phyloP scores from a whole-genome alignment of 2,329 filamentous ascomycete genomes.

The Aspergillus clavatus region DNA sequence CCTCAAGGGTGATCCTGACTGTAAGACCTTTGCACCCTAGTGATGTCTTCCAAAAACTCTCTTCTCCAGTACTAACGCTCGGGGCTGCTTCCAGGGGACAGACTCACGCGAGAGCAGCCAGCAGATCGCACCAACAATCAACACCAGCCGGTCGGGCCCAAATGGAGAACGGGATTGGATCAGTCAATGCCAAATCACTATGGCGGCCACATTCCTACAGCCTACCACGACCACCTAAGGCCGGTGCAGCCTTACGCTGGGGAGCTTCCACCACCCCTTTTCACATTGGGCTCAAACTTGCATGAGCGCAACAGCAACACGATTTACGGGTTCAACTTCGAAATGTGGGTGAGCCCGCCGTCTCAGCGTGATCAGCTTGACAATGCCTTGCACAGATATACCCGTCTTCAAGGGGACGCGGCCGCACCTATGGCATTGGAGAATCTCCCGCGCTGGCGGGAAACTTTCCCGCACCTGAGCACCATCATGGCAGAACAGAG shows the following conservation, averaged over 20 bases:
- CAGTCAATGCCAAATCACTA: conserved; percentile 29
- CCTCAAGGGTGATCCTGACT: conserved; percentile 49
- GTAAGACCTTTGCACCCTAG: conserved; percentile 35
- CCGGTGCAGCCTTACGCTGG: conserved; percentile 30
- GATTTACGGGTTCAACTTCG: conserved; percentile 39
- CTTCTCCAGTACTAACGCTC: too few species aligned
- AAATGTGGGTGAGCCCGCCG: conserved; percentile 43
- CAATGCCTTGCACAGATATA: conserved; percentile 42
- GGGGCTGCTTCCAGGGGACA: conserved; percentile 31
- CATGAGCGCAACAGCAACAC: conserved; percentile 26
- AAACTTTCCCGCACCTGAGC: conserved; percentile 38
- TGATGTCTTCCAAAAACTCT: neutral
- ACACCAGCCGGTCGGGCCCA: conserved; percentile 27
- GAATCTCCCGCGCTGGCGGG: conserved; percentile 37
- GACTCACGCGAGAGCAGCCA: conserved; percentile 35
- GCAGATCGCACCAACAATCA: conserved; percentile 32
- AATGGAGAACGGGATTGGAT: conserved; percentile 32
- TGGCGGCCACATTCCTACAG: conserved; percentile 19
- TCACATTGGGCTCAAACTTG: conserved; percentile 31
- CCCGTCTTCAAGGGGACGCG: conserved; percentile 36
- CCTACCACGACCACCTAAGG: conserved; percentile 30
- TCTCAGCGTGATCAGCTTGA: conserved; percentile 34
- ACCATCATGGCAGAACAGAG: conserved; percentile 32
- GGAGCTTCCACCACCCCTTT: conserved; percentile 32
- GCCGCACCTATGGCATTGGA: conserved; percentile 38